These are phyloP conservation scores for Gaeumannomyces tritici DNA, from an alignment of 2,329 filamentous ascomycete species.

Conservation along the genomic window DNA sequence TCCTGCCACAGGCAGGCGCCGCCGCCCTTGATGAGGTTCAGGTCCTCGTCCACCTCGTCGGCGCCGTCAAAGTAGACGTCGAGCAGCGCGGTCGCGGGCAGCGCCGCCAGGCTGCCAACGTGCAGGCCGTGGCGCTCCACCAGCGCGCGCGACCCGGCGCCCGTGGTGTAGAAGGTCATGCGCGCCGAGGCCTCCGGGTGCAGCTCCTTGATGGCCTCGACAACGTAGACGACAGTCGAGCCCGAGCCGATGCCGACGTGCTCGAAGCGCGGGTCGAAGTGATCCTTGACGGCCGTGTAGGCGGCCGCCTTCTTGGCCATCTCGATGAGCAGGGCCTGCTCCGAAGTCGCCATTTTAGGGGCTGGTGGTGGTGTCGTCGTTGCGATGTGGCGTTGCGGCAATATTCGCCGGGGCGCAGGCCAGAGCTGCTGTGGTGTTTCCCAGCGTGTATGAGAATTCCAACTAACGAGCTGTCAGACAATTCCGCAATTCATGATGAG, in stretches of 20 bases:
- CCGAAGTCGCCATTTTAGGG: background rate
- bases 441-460: background rate
- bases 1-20: constrained; percentile 97
- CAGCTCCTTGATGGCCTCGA: constrained; percentile 65
- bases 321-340: constrained; percentile 43
- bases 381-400: constrained; percentile 10
- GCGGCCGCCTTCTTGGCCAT: constrained; percentile 67
- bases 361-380: constrained; percentile 9
- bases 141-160: constrained; percentile 80
- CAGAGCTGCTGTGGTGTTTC: background rate
- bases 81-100: constrained; percentile 49
- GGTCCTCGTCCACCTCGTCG: constrained; percentile 87
- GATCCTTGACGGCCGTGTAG: constrained; percentile 61
- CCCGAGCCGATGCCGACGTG: constrained; percentile 75
- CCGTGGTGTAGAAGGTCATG: constrained; percentile 87
- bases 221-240: constrained; percentile 75
- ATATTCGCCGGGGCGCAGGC: background rate
- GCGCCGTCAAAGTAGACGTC: constrained; percentile 95
- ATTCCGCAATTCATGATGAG: background rate
- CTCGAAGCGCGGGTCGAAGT: constrained; percentile 53
- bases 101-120: constrained; percentile 67
- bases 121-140: constrained; percentile 71
- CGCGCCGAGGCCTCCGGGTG: constrained; percentile 39
- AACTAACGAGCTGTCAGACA: background rate
- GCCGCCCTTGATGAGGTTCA: constrained; percentile 97